These are phyloP conservation scores for Vitis vinifera DNA, from an alignment of 164 flowering plant genomes.

Conservation along the genomic window ASM3070453v1 NC_081809.1:4280001-4280500, in stretches of 20 bases:
- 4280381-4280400: slow-evolving; percentile 62
- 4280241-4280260: slow-evolving; percentile 61
- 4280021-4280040: slow-evolving; percentile 41
- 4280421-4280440: slow-evolving; percentile 50
- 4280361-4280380: slow-evolving; percentile 52
- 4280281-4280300: slow-evolving; percentile 64
- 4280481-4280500: slow-evolving; percentile 72
- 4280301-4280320: slow-evolving; percentile 55
- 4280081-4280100: slow-evolving; percentile 52
- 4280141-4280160: slow-evolving; percentile 69
- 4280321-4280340: slow-evolving; percentile 59
- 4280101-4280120: slow-evolving; percentile 57
- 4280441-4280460: slow-evolving; percentile 62
- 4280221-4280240: slow-evolving; percentile 78
- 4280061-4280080: slow-evolving; percentile 63
- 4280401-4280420: slow-evolving; percentile 71
- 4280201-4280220: slow-evolving; percentile 53
- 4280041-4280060: slow-evolving; percentile 78
- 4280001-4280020: slow-evolving; percentile 56
- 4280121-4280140: slow-evolving; percentile 76
- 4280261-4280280: slow-evolving; percentile 62
- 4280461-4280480: slow-evolving; percentile 72
- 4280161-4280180: slow-evolving; percentile 55
- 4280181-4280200: slow-evolving; percentile 32
- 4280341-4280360: slow-evolving; percentile 64